These are phyloP conservation scores for Colletotrichum sp. DNA, from an alignment of 2,329 filamentous ascomycete species.

Conservation along the genomic window DNA sequence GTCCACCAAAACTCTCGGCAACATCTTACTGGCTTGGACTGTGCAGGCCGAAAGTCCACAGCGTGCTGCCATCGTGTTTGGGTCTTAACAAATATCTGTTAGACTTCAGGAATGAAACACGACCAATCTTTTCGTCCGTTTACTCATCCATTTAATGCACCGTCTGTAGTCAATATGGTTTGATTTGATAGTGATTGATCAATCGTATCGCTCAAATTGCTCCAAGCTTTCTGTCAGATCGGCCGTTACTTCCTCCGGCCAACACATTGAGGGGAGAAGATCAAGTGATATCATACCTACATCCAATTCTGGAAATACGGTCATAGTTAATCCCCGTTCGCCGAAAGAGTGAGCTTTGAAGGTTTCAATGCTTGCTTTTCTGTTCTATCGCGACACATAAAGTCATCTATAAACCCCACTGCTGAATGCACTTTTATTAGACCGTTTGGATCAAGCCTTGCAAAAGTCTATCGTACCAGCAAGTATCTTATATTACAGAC, in stretches of 20 bases:
- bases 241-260: neutral
- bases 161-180: neutral
- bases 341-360: neutral
- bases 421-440: fast-evolving
- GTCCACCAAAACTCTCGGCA: neutral
- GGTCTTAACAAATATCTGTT: neutral
- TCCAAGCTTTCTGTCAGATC: neutral
- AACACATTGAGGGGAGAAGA: neutral
- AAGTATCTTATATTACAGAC: neutral
- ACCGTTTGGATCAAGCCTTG: neutral
- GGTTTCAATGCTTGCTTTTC: neutral
- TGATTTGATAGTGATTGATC: neutral
- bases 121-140: neutral
- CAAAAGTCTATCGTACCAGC: neutral
- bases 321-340: neutral
- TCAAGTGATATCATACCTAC: neutral
- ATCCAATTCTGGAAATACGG: neutral
- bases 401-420: neutral
- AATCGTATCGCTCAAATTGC: neutral
- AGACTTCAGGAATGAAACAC: neutral
- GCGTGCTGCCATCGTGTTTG: neutral
- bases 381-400: neutral
- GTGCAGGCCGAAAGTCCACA: neutral
- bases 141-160: neutral
- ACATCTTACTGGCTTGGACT: neutral